Conservation (phyloP, 1,284 basidiomycete genomes). For the Coniferiporia sulphurascens region DNA sequence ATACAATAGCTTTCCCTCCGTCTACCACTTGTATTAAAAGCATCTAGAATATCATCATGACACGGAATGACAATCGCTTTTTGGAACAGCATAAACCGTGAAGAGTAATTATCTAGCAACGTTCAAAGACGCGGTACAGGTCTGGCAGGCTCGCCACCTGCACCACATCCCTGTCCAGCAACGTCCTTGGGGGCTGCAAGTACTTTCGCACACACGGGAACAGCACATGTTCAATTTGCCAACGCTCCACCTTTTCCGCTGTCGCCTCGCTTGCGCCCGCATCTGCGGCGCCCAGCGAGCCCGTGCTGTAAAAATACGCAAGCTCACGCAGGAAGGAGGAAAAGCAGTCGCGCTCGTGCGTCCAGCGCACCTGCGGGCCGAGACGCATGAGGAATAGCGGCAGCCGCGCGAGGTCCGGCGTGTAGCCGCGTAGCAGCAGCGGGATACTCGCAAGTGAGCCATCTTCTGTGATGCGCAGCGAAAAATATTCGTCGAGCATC, state of each 20-base stretch:
- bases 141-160: constrained; percentile 86
- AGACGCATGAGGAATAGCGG: constrained; percentile 84
- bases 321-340: constrained; percentile 82
- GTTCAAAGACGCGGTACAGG: constrained; percentile 86
- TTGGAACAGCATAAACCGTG: too few species aligned
- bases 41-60: not conserved
- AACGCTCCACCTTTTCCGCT: constrained; percentile 55
- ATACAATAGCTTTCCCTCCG: not conserved
- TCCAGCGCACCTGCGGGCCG: constrained; percentile 89
- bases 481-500: constrained; percentile 95
- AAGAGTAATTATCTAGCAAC: constrained; percentile 49
- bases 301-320: constrained; percentile 84
- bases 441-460: constrained; percentile 77
- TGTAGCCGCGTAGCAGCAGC: constrained; percentile 77
- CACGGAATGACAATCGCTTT: not conserved
- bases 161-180: constrained; percentile 73
- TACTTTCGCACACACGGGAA: constrained; percentile 82
- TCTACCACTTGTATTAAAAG: not conserved
- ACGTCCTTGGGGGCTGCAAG: constrained; percentile 60
- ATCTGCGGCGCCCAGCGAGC: constrained; percentile 34
- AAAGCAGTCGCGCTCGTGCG: constrained; percentile 82
- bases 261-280: constrained; percentile 26
- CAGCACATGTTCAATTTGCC: constrained; percentile 85
- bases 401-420: constrained; percentile 80
- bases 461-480: constrained; percentile 58